Evolutionary conservation across 768 basidiomycete species (phyloP).

Genomic region (Serpula lacrymans): DNA sequence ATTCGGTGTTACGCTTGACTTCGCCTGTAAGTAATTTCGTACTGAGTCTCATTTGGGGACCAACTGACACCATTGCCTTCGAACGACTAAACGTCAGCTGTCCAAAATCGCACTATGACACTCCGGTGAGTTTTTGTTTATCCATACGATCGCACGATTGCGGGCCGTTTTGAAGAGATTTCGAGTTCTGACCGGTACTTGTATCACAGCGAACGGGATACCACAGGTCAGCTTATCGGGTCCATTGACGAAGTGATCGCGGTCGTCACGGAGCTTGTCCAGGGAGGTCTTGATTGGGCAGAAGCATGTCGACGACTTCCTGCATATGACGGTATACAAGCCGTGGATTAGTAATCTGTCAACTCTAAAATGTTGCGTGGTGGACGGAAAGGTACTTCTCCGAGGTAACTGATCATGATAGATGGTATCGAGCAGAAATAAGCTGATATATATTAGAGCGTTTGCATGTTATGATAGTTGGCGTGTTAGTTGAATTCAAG

Average conservation of each 20-base stretch:
- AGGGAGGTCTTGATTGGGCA: constrained; percentile 74
- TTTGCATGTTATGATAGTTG: too few species aligned
- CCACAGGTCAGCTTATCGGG: constrained; percentile 90
- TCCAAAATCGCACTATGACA: constrained; percentile 92
- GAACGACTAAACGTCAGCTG: constrained; percentile 49
- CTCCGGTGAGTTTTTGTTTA: constrained; percentile 60
- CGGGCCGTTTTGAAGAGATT: not conserved
- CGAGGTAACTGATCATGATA: not conserved
- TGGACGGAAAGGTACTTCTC: not conserved
- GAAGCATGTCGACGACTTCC: constrained; percentile 69
- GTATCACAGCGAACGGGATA: constrained; percentile 80
- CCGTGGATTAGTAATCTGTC: constrained; percentile 43
- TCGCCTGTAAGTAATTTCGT: constrained; percentile 68
- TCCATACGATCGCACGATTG: not conserved
- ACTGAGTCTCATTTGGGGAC: too few species aligned
- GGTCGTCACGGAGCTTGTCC: constrained; percentile 74
- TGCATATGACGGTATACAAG: constrained; percentile 88
- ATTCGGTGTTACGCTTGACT: constrained; percentile 93
- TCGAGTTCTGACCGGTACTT: too few species aligned
- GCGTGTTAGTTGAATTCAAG: too few species aligned
- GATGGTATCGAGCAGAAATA: too few species aligned
- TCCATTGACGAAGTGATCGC: constrained; percentile 83
- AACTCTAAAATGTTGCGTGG: not conserved
- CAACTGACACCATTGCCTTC: not conserved
- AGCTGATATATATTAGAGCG: too few species aligned